Percentiles rank a stretch among this genome's conserved stretches.
These are phyloP conservation scores for Zygoascus hellenicus DNA, from an alignment of 1,139 yeast species.

Conservation along the genomic window DNA sequence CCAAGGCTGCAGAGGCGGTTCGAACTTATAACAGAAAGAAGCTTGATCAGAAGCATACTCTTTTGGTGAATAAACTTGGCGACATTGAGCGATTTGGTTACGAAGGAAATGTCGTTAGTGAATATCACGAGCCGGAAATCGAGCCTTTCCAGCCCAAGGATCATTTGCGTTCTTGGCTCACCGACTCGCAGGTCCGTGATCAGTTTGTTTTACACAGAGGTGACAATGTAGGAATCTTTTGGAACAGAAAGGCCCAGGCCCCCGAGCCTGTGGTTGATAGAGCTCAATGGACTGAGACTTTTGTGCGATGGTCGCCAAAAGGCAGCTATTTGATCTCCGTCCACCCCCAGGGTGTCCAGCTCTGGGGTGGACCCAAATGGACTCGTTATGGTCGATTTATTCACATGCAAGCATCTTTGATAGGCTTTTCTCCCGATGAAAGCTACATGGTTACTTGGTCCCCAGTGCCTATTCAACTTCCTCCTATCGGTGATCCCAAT, in stretches of 20 bases:
- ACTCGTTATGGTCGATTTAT: conserved; percentile 64
- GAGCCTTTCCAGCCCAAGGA: conserved; percentile 71
- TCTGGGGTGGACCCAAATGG: conserved; percentile 91
- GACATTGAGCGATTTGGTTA: conserved; percentile 81
- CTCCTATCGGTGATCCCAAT: conserved; percentile 59
- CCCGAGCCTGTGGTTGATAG: conserved; percentile 79
- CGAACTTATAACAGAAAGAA: conserved; percentile 80
- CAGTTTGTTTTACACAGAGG: conserved; percentile 78
- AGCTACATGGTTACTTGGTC: conserved; percentile 87
- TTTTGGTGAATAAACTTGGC: conserved; percentile 72
- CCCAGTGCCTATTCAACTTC: conserved; percentile 70
- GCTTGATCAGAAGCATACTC: conserved; percentile 88
- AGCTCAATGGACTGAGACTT: conserved; percentile 78
- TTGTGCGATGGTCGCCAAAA: conserved; percentile 86
- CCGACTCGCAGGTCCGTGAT: conserved; percentile 85
- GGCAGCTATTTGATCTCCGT: conserved; percentile 85
- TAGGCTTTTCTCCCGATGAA: conserved; percentile 92
- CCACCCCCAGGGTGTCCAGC: conserved; percentile 92
- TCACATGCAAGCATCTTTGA: conserved; percentile 84
- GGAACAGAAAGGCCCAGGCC: conserved; percentile 73
- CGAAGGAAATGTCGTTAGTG: conserved; percentile 57
- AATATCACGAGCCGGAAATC: conserved; percentile 64
- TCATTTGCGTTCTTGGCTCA: conserved; percentile 84
- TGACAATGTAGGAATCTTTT: conserved; percentile 77
- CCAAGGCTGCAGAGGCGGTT: conserved; percentile 73